These are phyloP conservation scores for Hypomyces rosellus DNA, from an alignment of 2,329 filamentous ascomycete genomes.

Conservation along the genomic window DNA sequence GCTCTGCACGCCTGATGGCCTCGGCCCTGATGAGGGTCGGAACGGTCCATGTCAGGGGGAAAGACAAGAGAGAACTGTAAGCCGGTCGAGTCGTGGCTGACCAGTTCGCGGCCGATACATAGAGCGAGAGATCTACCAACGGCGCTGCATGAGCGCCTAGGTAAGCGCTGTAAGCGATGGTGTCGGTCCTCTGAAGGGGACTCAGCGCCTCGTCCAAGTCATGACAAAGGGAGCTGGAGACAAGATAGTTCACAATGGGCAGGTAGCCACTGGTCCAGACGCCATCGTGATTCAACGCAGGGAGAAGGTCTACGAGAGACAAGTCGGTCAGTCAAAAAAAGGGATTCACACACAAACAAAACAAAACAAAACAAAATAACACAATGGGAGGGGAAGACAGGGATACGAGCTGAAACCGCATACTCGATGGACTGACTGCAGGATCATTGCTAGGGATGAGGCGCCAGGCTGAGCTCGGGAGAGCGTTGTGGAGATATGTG, in stretches of 20 bases:
- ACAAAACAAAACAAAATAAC: constrained; percentile 6
- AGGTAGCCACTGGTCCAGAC: constrained; percentile 55
- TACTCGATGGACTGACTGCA: constrained; percentile 64
- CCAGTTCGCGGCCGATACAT: constrained; percentile 88
- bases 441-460: constrained; percentile 69
- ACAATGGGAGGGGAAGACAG: not conserved
- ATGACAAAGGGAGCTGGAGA: constrained; percentile 26
- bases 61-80: constrained; percentile 72
- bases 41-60: constrained; percentile 82
- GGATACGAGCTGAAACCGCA: constrained; percentile 24
- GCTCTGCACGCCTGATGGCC: constrained; percentile 63
- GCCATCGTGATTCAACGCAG: constrained; percentile 45
- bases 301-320: constrained; percentile 44
- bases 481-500: constrained; percentile 62
- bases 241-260: constrained; percentile 54
- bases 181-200: constrained; percentile 38
- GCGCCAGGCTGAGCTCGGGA: constrained; percentile 57
- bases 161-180: constrained; percentile 57
- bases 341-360: not conserved
- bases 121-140: constrained; percentile 80
- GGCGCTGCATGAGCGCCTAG: constrained; percentile 68
- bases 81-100: constrained; percentile 67
- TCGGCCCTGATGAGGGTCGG: constrained; percentile 65
- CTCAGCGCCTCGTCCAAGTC: constrained; percentile 36
- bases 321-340: constrained; percentile 17